Conservation (phyloP, 2,329 filamentous ascomycete genomes). For the Arthrobotrys sinensis region DNA sequence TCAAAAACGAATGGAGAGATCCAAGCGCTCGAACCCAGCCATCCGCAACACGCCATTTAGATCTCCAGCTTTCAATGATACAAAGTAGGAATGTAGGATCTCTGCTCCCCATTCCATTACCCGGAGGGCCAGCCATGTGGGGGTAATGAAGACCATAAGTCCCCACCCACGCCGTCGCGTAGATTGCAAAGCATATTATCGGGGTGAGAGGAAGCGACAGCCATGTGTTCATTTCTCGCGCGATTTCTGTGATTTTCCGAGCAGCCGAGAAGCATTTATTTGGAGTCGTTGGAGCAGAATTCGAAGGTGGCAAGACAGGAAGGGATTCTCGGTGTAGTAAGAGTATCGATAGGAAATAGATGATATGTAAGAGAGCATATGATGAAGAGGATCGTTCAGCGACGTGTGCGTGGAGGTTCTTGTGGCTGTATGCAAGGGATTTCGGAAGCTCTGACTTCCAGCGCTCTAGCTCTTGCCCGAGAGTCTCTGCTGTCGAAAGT, state of each 20-base stretch:
- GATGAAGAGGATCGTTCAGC: conserved; percentile 76
- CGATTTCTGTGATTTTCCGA: conserved; percentile 76
- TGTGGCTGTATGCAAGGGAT: conserved; percentile 72
- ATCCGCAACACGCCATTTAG: conserved; percentile 63
- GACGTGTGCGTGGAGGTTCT: conserved; percentile 78
- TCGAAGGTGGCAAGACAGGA: conserved; percentile 60
- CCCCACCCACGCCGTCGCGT: conserved; percentile 77
- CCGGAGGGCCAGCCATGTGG: conserved; percentile 72
- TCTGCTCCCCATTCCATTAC: conserved; percentile 62
- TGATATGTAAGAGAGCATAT: conserved; percentile 78
- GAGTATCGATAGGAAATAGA: conserved; percentile 77
- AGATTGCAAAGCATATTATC: conserved; percentile 77
- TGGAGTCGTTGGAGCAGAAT: conserved; percentile 70
- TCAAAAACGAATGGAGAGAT: conserved; percentile 58
- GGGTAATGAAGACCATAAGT: conserved; percentile 79
- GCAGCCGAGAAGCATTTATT: conserved; percentile 76
- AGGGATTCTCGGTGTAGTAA: conserved; percentile 75
- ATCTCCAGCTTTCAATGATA: conserved; percentile 62
- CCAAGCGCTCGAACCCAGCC: conserved; percentile 62
- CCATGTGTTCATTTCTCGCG: conserved; percentile 75
- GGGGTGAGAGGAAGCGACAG: conserved; percentile 78
- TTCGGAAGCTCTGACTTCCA: conserved; percentile 75
- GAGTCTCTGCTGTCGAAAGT: conserved; percentile 72
- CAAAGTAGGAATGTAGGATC: conserved; percentile 61
- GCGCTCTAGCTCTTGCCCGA: conserved; percentile 72